Conservation (phyloP, 345 rosid genomes). For the Stellera chamaejasme region DNA sequence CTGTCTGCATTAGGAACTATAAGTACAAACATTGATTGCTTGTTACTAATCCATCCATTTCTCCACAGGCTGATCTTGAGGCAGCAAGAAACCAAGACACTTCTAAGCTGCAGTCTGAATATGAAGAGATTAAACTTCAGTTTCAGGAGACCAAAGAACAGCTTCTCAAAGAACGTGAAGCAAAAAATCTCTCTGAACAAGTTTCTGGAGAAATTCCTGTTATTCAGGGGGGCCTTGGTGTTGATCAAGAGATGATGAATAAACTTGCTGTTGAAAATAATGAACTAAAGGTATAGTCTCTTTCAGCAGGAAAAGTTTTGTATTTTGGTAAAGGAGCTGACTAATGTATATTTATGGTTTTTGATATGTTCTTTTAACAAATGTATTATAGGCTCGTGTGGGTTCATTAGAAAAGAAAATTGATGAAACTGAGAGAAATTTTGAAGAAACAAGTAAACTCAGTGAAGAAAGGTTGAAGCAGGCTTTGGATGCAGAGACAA, state of each 20-base stretch:
- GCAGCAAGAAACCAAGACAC: conserved; percentile 35
- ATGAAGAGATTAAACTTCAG: conserved; percentile 32
- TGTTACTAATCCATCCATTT: conserved; percentile 10
- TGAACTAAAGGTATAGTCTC: conserved; percentile 53
- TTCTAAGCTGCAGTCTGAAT: conserved; percentile 29
- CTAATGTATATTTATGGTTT: neutral
- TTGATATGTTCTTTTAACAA: neutral
- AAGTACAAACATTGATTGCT: no score
- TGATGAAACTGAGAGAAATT: conserved; percentile 67
- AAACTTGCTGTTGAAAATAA: conserved; percentile 67
- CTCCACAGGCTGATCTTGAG: conserved; percentile 63
- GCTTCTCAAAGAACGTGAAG: conserved; percentile 32
- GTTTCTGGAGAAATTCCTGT: conserved; percentile 22
- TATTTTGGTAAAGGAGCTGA: neutral
- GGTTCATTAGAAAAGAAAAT: conserved; percentile 60
- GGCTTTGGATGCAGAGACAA: conserved; percentile 61
- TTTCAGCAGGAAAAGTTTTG: conserved; percentile 5
- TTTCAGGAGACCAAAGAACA: conserved; percentile 51
- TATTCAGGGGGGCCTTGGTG: conserved; percentile 45
- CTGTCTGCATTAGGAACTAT: no score
- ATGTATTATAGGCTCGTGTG: conserved; percentile 38
- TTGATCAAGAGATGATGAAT: conserved; percentile 46
- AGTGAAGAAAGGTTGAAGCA: conserved; percentile 73
- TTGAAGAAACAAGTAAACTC: conserved; percentile 56
- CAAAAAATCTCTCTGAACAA: conserved; percentile 9